Evolutionary conservation across 2,329 filamentous ascomycete species (phyloP).

Genomic region (Talaromyces albobiverticillius): DNA sequence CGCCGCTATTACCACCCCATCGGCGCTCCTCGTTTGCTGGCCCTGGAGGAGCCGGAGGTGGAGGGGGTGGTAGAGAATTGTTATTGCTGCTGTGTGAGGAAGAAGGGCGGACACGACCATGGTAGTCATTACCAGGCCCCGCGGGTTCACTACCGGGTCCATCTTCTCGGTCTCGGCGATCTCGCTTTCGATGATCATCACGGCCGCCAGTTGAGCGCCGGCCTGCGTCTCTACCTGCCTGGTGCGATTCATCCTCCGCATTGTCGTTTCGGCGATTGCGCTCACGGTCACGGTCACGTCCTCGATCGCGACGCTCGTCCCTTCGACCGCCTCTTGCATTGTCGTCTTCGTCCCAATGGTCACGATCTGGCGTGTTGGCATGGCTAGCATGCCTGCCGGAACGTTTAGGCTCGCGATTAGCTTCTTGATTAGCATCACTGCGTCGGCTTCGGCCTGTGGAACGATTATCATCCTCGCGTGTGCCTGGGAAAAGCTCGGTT

Average conservation of each 20-base stretch:
- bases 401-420: conserved; percentile 30
- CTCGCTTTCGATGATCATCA: conserved; percentile 34
- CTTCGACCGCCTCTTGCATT: conserved; percentile 28
- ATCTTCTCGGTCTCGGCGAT: conserved; percentile 36
- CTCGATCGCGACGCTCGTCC: conserved; percentile 37
- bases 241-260: conserved; percentile 22
- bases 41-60: conserved; percentile 19
- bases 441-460: conserved; percentile 28
- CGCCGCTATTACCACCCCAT: conserved; percentile 28
- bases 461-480: conserved; percentile 27
- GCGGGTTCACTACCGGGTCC: conserved; percentile 17
- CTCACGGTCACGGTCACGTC: conserved; percentile 33
- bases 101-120: conserved; percentile 33
- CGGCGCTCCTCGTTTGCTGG: conserved; percentile 32
- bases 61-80: conserved; percentile 25
- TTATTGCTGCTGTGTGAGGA: conserved; percentile 30
- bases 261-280: conserved; percentile 33
- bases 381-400: conserved; percentile 27
- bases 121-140: conserved; percentile 26
- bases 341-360: conserved; percentile 29
- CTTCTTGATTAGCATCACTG: conserved; percentile 34
- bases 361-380: conserved; percentile 20
- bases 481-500: conserved; percentile 32
- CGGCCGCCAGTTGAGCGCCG: conserved; percentile 31
- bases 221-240: conserved; percentile 28